Conservation (phyloP, 2,329 filamentous ascomycete species). For the Tolypocladium nubicola region DNA sequence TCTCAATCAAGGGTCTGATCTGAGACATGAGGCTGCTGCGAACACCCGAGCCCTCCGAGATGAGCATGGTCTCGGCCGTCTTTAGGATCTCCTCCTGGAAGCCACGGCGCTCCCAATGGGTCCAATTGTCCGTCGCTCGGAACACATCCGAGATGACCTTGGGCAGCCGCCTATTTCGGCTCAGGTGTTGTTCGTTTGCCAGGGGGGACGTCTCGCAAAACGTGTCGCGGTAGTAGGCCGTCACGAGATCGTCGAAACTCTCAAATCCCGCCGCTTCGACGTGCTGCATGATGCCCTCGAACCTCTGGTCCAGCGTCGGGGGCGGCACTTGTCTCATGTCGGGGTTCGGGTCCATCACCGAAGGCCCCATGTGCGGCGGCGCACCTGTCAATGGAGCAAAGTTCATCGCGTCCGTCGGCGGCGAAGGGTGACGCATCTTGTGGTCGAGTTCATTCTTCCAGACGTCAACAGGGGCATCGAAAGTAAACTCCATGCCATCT, state of each 20-base stretch:
- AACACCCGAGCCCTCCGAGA: conserved; percentile 5
- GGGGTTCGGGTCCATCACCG: background rate
- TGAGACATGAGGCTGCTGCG: conserved; percentile 5
- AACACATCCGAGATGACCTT: conserved; percentile 12
- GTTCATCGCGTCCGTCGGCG: conserved; percentile 2
- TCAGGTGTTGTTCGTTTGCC: conserved; percentile 14
- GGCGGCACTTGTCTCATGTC: background rate
- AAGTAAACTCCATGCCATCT: conserved; percentile 10
- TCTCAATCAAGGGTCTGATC: conserved; percentile 8
- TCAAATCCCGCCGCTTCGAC: conserved; percentile 13
- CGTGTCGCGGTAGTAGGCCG: conserved; percentile 13
- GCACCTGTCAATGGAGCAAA: background rate
- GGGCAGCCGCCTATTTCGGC: conserved; percentile 14
- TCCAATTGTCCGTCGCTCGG: conserved; percentile 9
- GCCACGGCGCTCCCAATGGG: conserved; percentile 13
- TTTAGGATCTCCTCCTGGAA: conserved; percentile 17
- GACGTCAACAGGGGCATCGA: conserved; percentile 6
- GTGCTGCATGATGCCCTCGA: conserved; percentile 12
- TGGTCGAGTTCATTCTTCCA: conserved; percentile 10
- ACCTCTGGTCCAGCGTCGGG: conserved; percentile 8
- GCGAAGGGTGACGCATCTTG: conserved; percentile 4
- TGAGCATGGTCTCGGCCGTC: conserved; percentile 10
- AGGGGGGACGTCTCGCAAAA: conserved; percentile 10
- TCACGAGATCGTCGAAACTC: conserved; percentile 14
- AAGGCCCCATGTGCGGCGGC: background rate